Evolutionary conservation across 2,329 filamentous ascomycete species (phyloP).

Genomic region (Colletotrichum sp.): DNA sequence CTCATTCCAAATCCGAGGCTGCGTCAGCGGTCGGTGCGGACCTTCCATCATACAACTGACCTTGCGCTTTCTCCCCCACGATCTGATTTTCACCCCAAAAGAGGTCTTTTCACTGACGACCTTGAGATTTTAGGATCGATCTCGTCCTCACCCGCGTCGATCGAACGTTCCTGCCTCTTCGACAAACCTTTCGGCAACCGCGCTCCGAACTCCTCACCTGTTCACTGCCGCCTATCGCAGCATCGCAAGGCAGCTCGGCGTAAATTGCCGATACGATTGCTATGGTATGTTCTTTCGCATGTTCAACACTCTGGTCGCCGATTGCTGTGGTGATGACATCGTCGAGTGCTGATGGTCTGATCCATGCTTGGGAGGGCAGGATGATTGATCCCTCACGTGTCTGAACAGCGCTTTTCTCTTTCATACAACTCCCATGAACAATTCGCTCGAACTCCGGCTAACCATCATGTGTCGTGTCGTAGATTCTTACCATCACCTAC

Average conservation of each 20-base stretch:
- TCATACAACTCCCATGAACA: accelerated
- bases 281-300: neutral
- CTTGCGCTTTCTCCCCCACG: neutral
- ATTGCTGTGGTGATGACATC: neutral
- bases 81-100: accelerated
- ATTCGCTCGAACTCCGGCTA: accelerated
- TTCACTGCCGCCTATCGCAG: neutral
- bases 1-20: neutral
- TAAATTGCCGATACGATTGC: neutral
- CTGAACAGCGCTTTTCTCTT: neutral
- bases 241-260: no score
- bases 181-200: neutral
- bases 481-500: neutral
- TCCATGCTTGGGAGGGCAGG: neutral
- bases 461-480: accelerated
- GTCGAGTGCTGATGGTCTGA: neutral
- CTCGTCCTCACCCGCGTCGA: neutral
- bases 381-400: neutral
- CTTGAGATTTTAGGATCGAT: neutral
- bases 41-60: neutral
- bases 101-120: neutral
- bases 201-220: neutral
- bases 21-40: neutral
- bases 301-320: neutral
- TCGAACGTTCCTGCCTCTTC: neutral